Conservation (phyloP, 768 basidiomycete species). For the Mycena latifolia region DNA sequence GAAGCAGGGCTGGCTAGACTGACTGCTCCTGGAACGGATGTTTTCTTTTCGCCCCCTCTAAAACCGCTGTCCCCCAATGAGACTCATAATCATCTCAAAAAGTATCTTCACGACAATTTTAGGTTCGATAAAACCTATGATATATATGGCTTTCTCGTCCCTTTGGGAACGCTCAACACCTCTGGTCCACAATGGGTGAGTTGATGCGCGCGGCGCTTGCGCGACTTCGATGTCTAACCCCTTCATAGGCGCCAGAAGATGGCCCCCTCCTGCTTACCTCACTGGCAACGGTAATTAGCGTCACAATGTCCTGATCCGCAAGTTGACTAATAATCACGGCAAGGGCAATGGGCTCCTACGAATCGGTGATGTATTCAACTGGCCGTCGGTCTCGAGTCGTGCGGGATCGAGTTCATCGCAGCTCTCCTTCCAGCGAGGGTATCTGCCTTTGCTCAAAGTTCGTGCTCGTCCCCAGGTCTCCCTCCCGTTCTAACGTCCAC, state of each 20-base stretch:
- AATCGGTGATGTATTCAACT: slow-evolving; percentile 62
- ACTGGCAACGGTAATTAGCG: slow-evolving; percentile 21
- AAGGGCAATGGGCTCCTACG: slow-evolving; percentile 66
- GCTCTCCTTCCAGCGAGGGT: slow-evolving; percentile 72
- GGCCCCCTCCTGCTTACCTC: slow-evolving; percentile 43
- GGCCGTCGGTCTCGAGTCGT: slow-evolving; percentile 53
- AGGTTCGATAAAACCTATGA: slow-evolving; percentile 55
- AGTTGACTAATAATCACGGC: background rate
- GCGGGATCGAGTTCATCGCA: slow-evolving; percentile 48
- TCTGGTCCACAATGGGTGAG: slow-evolving; percentile 58
- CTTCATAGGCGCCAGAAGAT: slow-evolving; percentile 57
- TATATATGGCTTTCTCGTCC: slow-evolving; percentile 59
- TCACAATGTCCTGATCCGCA: background rate
- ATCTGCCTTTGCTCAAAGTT: slow-evolving; percentile 67
- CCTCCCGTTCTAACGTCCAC: slow-evolving; percentile 1
- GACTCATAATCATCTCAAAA: slow-evolving; percentile 58
- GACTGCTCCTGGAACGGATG: slow-evolving; percentile 55
- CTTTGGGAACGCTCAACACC: slow-evolving; percentile 52
- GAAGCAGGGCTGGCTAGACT: slow-evolving; percentile 59
- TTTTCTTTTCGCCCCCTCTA: slow-evolving; percentile 51
- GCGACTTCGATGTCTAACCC: background rate
- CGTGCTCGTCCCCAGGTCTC: background rate
- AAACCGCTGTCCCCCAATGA: slow-evolving; percentile 56
- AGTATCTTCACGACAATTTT: slow-evolving; percentile 58
- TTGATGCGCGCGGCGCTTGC: background rate